Percentiles rank a stretch among this genome's conserved stretches.
phyloP scores from a whole-genome alignment of 2,329 filamentous ascomycete genomes.

The Lachnellula hyalina region DNA sequence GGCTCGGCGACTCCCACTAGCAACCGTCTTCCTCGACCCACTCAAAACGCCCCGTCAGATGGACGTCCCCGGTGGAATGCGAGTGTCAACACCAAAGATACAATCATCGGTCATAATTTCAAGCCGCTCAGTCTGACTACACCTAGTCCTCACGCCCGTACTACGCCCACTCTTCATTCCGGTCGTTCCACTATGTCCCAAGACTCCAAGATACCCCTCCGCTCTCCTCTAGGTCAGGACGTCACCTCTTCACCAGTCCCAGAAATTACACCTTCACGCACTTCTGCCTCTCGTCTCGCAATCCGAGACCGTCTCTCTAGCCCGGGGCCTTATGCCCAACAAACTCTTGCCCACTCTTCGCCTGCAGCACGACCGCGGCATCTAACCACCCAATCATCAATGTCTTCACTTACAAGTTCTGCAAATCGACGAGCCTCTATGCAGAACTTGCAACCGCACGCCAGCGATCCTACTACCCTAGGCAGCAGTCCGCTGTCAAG shows the following conservation, averaged over 20 bases:
- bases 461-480: slow-evolving; percentile 32
- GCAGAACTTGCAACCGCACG: slow-evolving; percentile 39
- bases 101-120: slow-evolving; percentile 65
- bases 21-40: slow-evolving; percentile 40
- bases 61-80: slow-evolving; percentile 68
- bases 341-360: slow-evolving; percentile 36
- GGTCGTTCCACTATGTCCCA: slow-evolving; percentile 16
- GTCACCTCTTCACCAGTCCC: slow-evolving; percentile 25
- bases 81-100: slow-evolving; percentile 57
- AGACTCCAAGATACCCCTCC: slow-evolving; percentile 31
- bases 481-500: slow-evolving; percentile 21
- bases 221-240: slow-evolving; percentile 25
- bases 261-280: slow-evolving; percentile 26
- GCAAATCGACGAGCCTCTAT: slow-evolving; percentile 45
- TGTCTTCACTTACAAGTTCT: slow-evolving; percentile 32
- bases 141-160: slow-evolving; percentile 27
- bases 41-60: slow-evolving; percentile 40
- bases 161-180: slow-evolving; percentile 19
- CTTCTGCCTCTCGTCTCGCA: slow-evolving; percentile 35
- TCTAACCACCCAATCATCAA: slow-evolving; percentile 37
- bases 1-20: slow-evolving; percentile 47
- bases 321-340: slow-evolving; percentile 47
- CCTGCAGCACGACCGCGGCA: slow-evolving; percentile 35
- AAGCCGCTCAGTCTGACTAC: slow-evolving; percentile 54
- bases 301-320: slow-evolving; percentile 51